Conservation (phyloP, 140 eudicot genomes). For the Anethum foeniculum region DNA sequence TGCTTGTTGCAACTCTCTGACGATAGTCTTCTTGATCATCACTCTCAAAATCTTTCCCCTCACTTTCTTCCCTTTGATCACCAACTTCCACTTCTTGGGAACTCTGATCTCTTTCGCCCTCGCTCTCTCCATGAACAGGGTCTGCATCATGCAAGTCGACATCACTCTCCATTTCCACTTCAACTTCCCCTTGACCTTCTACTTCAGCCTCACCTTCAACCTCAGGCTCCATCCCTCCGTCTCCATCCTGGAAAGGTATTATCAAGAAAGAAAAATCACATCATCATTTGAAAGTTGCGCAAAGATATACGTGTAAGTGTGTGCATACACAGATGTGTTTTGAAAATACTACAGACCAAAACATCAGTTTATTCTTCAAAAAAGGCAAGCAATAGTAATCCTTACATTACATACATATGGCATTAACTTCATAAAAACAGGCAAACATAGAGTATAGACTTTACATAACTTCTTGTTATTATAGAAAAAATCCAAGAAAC, state of each 20-base stretch:
- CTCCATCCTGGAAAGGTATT: conserved; percentile 54
- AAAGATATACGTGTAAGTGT: neutral
- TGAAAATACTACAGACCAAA: neutral
- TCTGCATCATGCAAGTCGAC: conserved; percentile 68
- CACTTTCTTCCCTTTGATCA: conserved; percentile 75
- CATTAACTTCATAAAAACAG: conserved; percentile 3
- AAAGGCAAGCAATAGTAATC: neutral
- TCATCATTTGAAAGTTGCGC: neutral
- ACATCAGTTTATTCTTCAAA: conserved; percentile 2
- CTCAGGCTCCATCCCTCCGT: conserved; percentile 53
- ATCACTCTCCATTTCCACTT: conserved; percentile 74
- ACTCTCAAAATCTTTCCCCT: conserved; percentile 68
- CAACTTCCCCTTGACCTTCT: conserved; percentile 93
- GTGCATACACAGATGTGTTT: neutral
- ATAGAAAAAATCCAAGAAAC: neutral
- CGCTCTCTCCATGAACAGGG: conserved; percentile 71
- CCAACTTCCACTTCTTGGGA: conserved; percentile 71
- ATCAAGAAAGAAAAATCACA: neutral
- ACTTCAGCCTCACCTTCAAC: conserved; percentile 58
- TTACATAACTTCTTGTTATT: neutral
- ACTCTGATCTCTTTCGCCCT: conserved; percentile 85
- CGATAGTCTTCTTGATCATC: conserved; percentile 65
- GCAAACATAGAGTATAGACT: neutral
- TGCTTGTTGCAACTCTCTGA: conserved; percentile 75
- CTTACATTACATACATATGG: neutral